Conservation (phyloP, 2,329 filamentous ascomycete genomes). For the Byssoonygena ceratinophila region DNA sequence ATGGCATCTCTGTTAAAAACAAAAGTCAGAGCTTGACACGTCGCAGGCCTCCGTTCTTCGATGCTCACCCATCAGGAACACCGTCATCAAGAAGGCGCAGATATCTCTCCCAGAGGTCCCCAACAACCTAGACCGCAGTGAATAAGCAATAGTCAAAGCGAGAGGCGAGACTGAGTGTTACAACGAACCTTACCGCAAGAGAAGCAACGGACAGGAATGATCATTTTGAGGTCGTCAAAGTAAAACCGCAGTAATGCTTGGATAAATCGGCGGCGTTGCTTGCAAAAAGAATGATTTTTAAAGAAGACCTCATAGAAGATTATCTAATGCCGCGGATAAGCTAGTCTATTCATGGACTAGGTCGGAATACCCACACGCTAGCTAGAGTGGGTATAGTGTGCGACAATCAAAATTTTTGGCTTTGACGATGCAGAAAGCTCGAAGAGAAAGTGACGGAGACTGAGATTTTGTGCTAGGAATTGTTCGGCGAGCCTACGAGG, state of each 20-base stretch:
- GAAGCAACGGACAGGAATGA: conserved; percentile 97
- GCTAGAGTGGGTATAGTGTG: not conserved
- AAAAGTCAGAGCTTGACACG: not conserved
- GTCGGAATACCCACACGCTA: not conserved
- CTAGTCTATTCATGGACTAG: too few relatives aligned
- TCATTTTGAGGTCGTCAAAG: conserved; percentile 53
- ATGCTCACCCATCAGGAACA: conserved; percentile 59
- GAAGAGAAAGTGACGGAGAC: not conserved
- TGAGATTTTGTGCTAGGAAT: not conserved
- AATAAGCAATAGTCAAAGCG: not conserved
- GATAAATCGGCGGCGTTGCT: too few relatives aligned
- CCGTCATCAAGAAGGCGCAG: conserved; percentile 74
- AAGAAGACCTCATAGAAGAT: too few relatives aligned
- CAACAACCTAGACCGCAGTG: conserved; percentile 60
- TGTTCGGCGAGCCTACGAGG: not conserved
- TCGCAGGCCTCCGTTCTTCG: not conserved
- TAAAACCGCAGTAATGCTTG: too few relatives aligned
- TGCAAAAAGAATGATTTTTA: not conserved
- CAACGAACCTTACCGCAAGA: conserved; percentile 85
- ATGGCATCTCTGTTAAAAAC: conserved; percentile 65
- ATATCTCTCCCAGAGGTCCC: conserved; percentile 95
- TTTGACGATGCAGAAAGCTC: not conserved
- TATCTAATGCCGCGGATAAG: too few relatives aligned
- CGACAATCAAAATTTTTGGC: not conserved
- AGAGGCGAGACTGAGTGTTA: not conserved